Conservation (phyloP, 441 rosid genomes). For the Erysimum cheiri region DNA sequence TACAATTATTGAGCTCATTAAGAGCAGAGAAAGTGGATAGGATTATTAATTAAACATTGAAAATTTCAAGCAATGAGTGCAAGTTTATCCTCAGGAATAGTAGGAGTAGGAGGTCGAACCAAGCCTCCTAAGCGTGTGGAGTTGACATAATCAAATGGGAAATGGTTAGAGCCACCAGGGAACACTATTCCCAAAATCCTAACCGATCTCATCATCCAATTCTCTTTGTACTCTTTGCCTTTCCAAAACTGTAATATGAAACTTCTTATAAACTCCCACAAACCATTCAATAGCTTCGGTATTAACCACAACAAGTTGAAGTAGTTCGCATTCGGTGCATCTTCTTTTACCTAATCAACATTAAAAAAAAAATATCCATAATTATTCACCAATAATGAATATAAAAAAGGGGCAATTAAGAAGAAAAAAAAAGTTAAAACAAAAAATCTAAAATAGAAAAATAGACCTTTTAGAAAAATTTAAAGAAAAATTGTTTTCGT, state of each 20-base stretch:
- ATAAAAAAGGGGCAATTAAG: background rate
- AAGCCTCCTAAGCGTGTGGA: constrained; percentile 51
- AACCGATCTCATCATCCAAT: constrained; percentile 37
- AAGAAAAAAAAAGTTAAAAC: background rate
- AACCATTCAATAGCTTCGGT: constrained; percentile 45
- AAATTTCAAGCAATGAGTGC: constrained; percentile 30
- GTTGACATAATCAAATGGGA: constrained; percentile 55
- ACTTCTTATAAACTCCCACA: constrained; percentile 58
- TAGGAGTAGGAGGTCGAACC: constrained; percentile 25
- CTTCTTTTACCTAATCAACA: constrained; percentile 46
- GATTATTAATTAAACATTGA: constrained; percentile 2
- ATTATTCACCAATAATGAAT: background rate
- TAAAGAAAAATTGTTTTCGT: background rate
- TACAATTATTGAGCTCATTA: background rate
- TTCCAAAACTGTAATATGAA: constrained; percentile 44
- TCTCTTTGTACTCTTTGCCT: constrained; percentile 53
- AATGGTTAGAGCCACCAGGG: constrained; percentile 58
- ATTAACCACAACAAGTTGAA: constrained; percentile 36
- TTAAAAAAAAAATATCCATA: background rate
- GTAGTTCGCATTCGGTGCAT: constrained; percentile 60
- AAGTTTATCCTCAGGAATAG: constrained; percentile 34
- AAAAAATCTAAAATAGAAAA: background rate
- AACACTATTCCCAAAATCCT: constrained; percentile 49
- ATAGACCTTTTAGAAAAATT: background rate
- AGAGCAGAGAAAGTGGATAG: constrained; percentile 6